Evolutionary conservation across 257 asterid genomes (phyloP).

Genomic region (Cordia subcordata): DNA sequence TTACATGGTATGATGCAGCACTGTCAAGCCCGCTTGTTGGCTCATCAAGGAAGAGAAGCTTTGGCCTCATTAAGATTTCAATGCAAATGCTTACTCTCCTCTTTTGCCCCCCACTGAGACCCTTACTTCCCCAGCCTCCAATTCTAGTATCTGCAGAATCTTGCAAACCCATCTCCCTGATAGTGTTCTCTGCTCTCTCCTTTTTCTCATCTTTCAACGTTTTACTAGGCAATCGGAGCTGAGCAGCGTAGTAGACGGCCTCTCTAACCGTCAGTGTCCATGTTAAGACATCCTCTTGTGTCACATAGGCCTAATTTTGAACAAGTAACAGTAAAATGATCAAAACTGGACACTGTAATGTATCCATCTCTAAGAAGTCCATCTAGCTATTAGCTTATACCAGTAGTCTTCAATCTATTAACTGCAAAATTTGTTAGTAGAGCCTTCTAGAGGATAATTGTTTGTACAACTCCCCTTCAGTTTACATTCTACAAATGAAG

Average conservation of each 20-base stretch:
- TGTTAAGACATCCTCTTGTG: constrained; percentile 47
- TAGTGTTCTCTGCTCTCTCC: constrained; percentile 40
- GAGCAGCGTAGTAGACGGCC: constrained; percentile 51
- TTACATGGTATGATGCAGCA: constrained; percentile 42
- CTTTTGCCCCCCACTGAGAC: constrained; percentile 53
- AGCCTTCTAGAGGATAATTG: too few species aligned
- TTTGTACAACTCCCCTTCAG: too few species aligned
- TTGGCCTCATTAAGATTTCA: constrained; percentile 52
- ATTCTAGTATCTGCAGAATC: constrained; percentile 45
- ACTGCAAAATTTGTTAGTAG: too few species aligned
- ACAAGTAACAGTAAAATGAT: too few species aligned
- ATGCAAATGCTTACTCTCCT: constrained; percentile 65
- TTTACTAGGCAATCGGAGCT: constrained; percentile 48
- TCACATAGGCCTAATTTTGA: constrained; percentile 42
- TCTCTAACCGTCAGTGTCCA: constrained; percentile 60
- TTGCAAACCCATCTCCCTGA: constrained; percentile 53
- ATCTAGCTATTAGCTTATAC: too few species aligned
- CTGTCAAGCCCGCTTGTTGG: constrained; percentile 71
- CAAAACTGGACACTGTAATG: too few species aligned
- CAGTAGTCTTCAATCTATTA: too few species aligned
- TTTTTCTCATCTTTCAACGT: constrained; percentile 36
- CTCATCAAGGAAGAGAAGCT: constrained; percentile 62
- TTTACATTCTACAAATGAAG: too few species aligned
- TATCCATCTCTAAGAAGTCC: too few species aligned
- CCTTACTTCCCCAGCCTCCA: constrained; percentile 47